A percentile compares a stretch with the other conserved stretches of the same genome.
Conservation (phyloP, 805 yeast species). For the Wickerhamiella spandovensis region DNA sequence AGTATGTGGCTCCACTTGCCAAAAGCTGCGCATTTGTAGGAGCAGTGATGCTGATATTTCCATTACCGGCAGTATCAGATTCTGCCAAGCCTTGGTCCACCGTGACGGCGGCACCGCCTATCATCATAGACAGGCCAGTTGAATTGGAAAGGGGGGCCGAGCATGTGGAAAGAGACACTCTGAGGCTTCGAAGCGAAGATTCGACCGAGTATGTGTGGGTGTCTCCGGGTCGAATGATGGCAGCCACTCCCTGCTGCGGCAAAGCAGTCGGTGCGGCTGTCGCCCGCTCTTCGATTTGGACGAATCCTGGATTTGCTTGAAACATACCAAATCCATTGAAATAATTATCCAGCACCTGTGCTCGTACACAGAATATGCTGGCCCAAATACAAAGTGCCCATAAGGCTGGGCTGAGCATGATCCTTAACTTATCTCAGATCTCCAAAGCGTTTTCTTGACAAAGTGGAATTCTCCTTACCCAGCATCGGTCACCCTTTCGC, state of each 20-base stretch:
- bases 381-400: not conserved
- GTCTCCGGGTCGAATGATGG: slow-evolving; percentile 24
- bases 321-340: not conserved
- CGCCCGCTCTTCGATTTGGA: not conserved
- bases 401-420: not conserved
- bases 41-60: not conserved
- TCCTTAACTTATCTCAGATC: not conserved
- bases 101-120: not conserved
- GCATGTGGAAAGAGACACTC: not conserved
- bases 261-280: not conserved
- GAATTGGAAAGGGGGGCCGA: not conserved
- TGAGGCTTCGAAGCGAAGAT: not conserved
- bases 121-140: not conserved
- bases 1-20: slow-evolving; percentile 30
- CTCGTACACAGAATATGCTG: not conserved
- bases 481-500: not conserved
- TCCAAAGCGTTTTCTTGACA: not conserved
- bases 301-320: not conserved
- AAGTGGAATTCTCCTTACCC: not conserved
- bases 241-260: slow-evolving; percentile 13
- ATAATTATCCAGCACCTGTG: not conserved
- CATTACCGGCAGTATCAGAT: not conserved
- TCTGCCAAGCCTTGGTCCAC: not conserved
- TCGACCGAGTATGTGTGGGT: slow-evolving; percentile 17
- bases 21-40: not conserved